phyloP scores from a whole-genome alignment of 2,329 filamentous ascomycete species.

The Laburnicola sp. region DNA sequence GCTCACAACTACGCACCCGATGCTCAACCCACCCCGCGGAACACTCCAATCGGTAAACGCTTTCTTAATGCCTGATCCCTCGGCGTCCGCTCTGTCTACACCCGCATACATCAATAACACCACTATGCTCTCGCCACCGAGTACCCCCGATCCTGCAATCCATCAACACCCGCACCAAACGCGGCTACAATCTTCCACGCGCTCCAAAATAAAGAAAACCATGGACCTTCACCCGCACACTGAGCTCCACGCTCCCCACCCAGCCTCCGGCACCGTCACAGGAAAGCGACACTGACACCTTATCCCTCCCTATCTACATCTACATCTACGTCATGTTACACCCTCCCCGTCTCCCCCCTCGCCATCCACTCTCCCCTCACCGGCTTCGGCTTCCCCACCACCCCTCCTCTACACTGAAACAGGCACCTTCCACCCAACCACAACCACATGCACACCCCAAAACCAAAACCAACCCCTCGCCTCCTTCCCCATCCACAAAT shows the following conservation, averaged over 20 bases:
- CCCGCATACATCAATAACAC: neutral
- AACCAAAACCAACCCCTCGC: conserved; percentile 61
- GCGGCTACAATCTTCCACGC: neutral
- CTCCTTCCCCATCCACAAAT: conserved; percentile 63
- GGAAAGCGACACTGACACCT: conserved; percentile 67
- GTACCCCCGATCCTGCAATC: neutral
- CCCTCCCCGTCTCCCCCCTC: conserved; percentile 58
- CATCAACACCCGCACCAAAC: neutral
- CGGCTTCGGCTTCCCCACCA: conserved; percentile 30
- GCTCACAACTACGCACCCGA: conserved; percentile 77
- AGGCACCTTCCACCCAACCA: no score
- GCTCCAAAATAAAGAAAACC: conserved; percentile 25
- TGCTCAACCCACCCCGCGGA: conserved; percentile 79
- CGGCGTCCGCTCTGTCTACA: neutral
- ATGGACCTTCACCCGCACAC: conserved; percentile 65
- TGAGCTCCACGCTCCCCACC: conserved; percentile 58
- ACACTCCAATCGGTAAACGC: conserved; percentile 92
- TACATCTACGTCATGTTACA: conserved; percentile 46
- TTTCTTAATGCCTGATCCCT: conserved; percentile 67
- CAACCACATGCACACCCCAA: conserved; percentile 15
- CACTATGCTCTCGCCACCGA: neutral
- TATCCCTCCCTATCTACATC: conserved; percentile 44
- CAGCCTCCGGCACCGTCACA: conserved; percentile 67
- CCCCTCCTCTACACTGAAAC: conserved; percentile 63
- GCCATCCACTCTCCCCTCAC: conserved; percentile 49